Base-by-base conservation (phyloP, 352 stramenopile genomes). In the Pythium phragmiticola region DNA sequence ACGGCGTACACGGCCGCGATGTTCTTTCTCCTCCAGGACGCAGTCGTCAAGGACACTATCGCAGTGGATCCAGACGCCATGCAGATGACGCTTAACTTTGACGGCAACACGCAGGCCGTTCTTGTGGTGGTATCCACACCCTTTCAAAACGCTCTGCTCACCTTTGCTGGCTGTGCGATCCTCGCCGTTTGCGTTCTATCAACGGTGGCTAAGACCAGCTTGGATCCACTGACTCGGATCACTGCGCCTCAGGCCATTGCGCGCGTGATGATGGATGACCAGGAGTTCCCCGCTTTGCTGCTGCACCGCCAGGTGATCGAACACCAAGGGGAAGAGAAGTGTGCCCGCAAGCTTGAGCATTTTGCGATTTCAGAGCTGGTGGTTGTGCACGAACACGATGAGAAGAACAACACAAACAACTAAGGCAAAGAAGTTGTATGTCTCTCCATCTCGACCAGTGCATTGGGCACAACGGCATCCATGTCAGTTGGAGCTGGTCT, bases 221-320 rank as follows among this genome's bases (percentile, higher is more conserved):
- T n/a, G 36, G 54, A 61, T 30, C 23, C 41, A 28, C 17, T 61
- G 11, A 26, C 16, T 6, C 4, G 26, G 5, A 53, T 61, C 42
- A 53, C 54, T 9, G 42, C 17, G 28, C 42, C 54, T 0, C 54
- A 61, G 5, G 30, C 42, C 14, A 61, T 61, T 30, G 54, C 54
- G 3, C 54, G 54, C 12, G 54, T 61, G 41, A 61, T 61, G 41
- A 4, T 61, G 23, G 54, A 61, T 17, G 43, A 42, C 7, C 41
- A n/a, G 4, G 23, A 52, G 4, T 60, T 30, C 54, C 54, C 54
- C 11, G 6, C 52, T 16, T n/a, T 58, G 52, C 17, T 58, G 8
- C 16, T 60, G 41, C 39, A 42, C 17, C 21, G 54, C 17, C 41
- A 41, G 14, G 42, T 52, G 21, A 42, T 51, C 19, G 53, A 30